Base-by-base conservation (phyloP, 305 asterid genomes). In the Ilex paraguariensis region DNA sequence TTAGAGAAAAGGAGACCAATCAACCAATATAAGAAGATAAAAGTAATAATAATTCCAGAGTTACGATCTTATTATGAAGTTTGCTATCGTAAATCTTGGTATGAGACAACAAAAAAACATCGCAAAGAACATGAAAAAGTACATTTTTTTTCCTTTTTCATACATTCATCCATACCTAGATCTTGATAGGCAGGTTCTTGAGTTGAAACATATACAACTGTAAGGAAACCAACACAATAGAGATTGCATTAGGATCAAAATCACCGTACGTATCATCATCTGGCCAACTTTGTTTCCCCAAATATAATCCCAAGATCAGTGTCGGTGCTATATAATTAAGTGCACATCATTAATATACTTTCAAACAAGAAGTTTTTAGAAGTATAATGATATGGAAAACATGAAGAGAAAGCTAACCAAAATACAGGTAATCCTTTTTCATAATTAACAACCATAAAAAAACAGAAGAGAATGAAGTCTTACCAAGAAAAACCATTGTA, bases 101-200 rank as follows among this genome's bases (percentile, higher is more conserved):
- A 49, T 49, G 53, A 49, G 16, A 36, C 9, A 36, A 5, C 42
- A 36, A 36, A 36, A 21, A 36, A 36, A 36, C 42, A 5, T 36
- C 1, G 42, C 4, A 49, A 49, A 49, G 53, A 49, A 12, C 53
- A 12, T 49, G 53, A 12, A 45, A 45, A 21, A 21, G 28, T 21
- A 46, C 4, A 13, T 46, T 46, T 13, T 46, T 46, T 46, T 46
- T 8, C 5, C 10, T 46, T 46, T 13, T 46, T 46, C 56, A 52
- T 52, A 16, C 1, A 17, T 17, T 52, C 31, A 51, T 52, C 10
- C 60, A 61, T 81, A 93, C 99, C 99, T 73, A 63, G 68, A 66
- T 76, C 87, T 73, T 57, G 88, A 72, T 74, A 77, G 28, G 95
- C 80, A 65, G 99, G 96, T 75, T 90, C 95, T 66, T 87, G 97